A percentile compares a stretch with the other conserved stretches of the same genome.
Conservation (phyloP, 2,329 filamentous ascomycete genomes). For the Cadophora luteo-olivacea region DNA sequence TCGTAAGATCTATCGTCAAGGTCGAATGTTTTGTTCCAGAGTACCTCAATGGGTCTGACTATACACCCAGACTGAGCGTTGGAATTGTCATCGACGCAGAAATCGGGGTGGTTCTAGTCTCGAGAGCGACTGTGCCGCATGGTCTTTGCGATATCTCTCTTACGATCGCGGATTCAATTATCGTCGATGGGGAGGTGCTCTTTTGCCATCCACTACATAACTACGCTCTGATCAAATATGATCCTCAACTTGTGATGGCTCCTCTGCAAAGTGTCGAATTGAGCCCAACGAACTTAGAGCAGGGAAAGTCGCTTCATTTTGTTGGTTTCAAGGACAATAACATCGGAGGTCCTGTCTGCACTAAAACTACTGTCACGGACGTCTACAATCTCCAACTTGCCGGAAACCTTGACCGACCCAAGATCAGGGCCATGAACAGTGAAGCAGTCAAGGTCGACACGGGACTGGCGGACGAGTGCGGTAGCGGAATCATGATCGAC, state of each 20-base stretch:
- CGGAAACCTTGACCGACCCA: slow-evolving; percentile 86
- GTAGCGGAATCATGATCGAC: slow-evolving; percentile 88
- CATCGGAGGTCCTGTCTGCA: slow-evolving; percentile 72
- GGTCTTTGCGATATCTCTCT: slow-evolving; percentile 96
- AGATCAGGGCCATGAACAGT: slow-evolving; percentile 93
- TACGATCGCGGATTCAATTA: slow-evolving; percentile 95
- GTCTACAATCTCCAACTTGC: slow-evolving; percentile 97
- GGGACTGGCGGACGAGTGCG: slow-evolving; percentile 86
- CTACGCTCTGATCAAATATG: slow-evolving; percentile 94
- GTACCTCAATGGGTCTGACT: slow-evolving; percentile 88
- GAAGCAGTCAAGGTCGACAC: slow-evolving; percentile 98
- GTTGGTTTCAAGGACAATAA: slow-evolving; percentile 97
- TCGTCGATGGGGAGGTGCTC: slow-evolving; percentile 90
- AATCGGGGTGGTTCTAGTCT: slow-evolving; percentile 97
- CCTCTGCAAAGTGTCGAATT: slow-evolving; percentile 89
- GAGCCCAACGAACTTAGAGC: slow-evolving; percentile 81
- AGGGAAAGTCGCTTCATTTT: slow-evolving; percentile 94
- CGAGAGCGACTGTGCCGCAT: slow-evolving; percentile 91
- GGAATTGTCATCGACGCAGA: slow-evolving; percentile 95
- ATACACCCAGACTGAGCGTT: slow-evolving; percentile 81
- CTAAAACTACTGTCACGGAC: slow-evolving; percentile 93
- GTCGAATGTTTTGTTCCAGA: slow-evolving; percentile 92
- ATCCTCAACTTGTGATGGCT: slow-evolving; percentile 87
- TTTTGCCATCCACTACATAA: slow-evolving; percentile 98
- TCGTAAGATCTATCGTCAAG: slow-evolving; percentile 93